Conservation (phyloP, 2,329 filamentous ascomycete genomes). For the Ophiocordyceps sinensis region DNA sequence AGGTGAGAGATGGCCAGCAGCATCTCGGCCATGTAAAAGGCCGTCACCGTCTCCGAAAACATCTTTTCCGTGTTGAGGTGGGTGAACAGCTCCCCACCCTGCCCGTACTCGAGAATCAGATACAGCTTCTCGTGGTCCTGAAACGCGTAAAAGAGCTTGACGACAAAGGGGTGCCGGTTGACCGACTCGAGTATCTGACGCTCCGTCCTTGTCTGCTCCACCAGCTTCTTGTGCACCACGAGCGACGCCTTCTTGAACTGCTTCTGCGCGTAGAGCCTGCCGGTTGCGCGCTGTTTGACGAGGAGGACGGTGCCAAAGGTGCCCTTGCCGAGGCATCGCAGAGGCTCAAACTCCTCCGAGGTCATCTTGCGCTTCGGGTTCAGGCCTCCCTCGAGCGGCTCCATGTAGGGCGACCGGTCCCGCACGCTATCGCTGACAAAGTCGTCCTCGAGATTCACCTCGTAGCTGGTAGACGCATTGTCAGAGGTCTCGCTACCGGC, state of each 20-base stretch:
- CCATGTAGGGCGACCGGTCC: conserved; percentile 26
- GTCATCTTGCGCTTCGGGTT: conserved; percentile 67
- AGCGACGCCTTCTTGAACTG: conserved; percentile 96
- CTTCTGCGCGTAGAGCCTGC: conserved; percentile 90
- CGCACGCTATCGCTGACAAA: conserved; percentile 58
- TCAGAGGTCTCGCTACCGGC: conserved; percentile 50
- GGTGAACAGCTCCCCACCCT: conserved; percentile 94
- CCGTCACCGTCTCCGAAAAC: conserved; percentile 78
- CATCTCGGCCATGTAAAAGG: conserved; percentile 99
- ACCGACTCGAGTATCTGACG: conserved; percentile 89
- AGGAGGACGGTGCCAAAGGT: conserved; percentile 90
- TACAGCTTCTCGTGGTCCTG: conserved; percentile 97
- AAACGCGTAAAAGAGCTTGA: conserved; percentile 96
- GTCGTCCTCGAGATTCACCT: conserved; percentile 71
- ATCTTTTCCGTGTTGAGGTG: conserved; percentile 88
- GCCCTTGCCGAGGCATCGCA: conserved; percentile 89
- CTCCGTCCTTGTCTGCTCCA: conserved; percentile 97
- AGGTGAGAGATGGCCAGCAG: conserved; percentile 86
- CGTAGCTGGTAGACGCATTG: conserved; percentile 57
- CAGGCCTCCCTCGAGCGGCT: conserved; percentile 38
- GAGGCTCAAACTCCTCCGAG: conserved; percentile 73
- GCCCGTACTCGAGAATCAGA: conserved; percentile 91
- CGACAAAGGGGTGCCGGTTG: conserved; percentile 92
- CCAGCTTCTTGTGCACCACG: conserved; percentile 85
- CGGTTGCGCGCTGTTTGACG: conserved; percentile 78